Evolutionary conservation across 2,329 filamentous ascomycete genomes (phyloP).

Genomic region (Colletotrichum tamarilloi): DNA sequence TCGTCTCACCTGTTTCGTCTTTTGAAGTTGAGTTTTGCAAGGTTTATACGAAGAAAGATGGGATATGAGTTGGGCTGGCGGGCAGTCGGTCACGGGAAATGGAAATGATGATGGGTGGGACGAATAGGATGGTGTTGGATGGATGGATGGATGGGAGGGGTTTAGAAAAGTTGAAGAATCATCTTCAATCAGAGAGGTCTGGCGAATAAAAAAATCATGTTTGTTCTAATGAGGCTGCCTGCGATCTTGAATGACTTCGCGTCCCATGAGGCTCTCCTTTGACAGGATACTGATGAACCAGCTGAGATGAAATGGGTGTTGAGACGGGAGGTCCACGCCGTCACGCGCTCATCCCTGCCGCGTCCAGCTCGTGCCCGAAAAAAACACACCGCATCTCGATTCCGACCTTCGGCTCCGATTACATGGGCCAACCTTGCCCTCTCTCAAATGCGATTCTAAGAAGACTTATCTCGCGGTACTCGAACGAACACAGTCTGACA

Average conservation of each 20-base stretch:
- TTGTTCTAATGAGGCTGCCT: not conserved
- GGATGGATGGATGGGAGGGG: not conserved
- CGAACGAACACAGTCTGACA: no score
- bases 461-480: no score
- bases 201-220: conserved; percentile 13
- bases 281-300: not conserved
- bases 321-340: not conserved
- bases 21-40: not conserved
- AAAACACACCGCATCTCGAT: not conserved
- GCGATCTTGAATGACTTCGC: not conserved
- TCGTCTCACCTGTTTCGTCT: not conserved
- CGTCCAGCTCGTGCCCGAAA: not conserved
- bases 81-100: conserved; percentile 13
- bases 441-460: no score
- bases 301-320: not conserved
- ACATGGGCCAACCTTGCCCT: not conserved
- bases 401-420: not conserved
- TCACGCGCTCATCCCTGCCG: not conserved
- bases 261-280: no score
- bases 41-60: conserved; percentile 6
- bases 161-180: conserved; percentile 16
- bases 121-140: not conserved
- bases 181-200: conserved; percentile 14
- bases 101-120: conserved; percentile 14
- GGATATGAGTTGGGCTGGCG: conserved; percentile 4